Conservation (phyloP, 306 rosid genomes). For the Abrus precatorius region DNA sequence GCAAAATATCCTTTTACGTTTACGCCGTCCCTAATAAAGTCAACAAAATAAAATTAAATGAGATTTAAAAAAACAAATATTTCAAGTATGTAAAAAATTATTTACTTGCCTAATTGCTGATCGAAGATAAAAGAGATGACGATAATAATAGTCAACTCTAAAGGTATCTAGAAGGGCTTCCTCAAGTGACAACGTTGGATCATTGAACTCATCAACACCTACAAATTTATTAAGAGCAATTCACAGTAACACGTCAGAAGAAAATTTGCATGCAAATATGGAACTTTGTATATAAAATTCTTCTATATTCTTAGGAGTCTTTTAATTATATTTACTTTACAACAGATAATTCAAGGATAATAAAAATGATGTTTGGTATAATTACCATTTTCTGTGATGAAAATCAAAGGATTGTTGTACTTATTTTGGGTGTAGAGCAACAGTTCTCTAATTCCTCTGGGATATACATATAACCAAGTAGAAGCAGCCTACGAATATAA, state of each 20-base stretch:
- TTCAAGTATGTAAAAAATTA: not conserved
- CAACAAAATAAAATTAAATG: not conserved
- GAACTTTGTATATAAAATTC: too few relatives aligned
- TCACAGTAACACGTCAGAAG: not conserved
- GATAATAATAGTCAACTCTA: slow-evolving; percentile 55
- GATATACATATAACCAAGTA: slow-evolving; percentile 58
- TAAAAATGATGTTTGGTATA: not conserved
- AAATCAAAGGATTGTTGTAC: slow-evolving; percentile 65
- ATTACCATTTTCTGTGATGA: slow-evolving; percentile 74
- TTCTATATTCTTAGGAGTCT: too few relatives aligned
- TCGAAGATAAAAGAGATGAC: slow-evolving; percentile 61
- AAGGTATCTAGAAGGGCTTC: slow-evolving; percentile 58
- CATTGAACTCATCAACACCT: slow-evolving; percentile 66
- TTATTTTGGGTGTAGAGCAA: slow-evolving; percentile 54
- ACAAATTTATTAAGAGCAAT: not conserved
- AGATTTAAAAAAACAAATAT: not conserved
- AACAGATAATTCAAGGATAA: not conserved
- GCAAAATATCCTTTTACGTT: slow-evolving; percentile 69
- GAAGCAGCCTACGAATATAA: slow-evolving; percentile 62
- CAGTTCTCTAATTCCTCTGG: slow-evolving; percentile 57
- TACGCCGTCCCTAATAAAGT: slow-evolving; percentile 51
- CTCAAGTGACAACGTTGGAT: slow-evolving; percentile 53
- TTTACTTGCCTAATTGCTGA: slow-evolving; percentile 60
- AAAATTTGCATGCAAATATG: too few relatives aligned
- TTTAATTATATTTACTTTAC: not conserved